These are phyloP conservation scores for Lipomyces sp. DNA, from an alignment of 805 yeast species.

Conservation along the genomic window DNA sequence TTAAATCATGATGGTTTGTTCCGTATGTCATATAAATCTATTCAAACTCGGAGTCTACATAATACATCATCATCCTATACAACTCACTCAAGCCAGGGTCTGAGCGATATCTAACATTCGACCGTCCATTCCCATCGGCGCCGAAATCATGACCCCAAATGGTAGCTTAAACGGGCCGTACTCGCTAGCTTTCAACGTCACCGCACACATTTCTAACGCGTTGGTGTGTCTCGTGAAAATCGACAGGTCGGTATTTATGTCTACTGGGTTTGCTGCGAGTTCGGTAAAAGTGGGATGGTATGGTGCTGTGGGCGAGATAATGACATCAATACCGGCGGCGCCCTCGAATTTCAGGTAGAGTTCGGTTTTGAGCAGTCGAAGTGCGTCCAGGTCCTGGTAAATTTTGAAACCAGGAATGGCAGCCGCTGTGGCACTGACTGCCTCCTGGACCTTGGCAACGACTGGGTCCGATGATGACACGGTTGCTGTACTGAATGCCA, in stretches of 20 bases:
- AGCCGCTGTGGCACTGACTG: conserved; percentile 11
- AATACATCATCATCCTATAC: too few relatives aligned
- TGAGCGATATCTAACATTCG: conserved; percentile 34
- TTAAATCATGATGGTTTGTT: not conserved
- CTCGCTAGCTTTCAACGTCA: conserved; percentile 19
- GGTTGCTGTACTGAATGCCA: conserved; percentile 15
- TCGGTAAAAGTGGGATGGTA: conserved; percentile 20
- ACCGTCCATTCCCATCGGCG: conserved; percentile 37
- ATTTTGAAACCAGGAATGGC: conserved; percentile 20
- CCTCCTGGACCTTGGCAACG: conserved; percentile 12
- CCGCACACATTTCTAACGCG: conserved; percentile 30
- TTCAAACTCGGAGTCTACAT: not conserved
- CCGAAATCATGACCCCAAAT: conserved; percentile 31
- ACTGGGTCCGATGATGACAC: conserved; percentile 7
- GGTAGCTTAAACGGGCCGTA: conserved; percentile 15
- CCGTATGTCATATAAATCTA: not conserved
- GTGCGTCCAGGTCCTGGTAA: conserved; percentile 22
- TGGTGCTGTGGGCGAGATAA: conserved; percentile 31
- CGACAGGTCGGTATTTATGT: conserved; percentile 18
- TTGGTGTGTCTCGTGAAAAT: conserved; percentile 26
- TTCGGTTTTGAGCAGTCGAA: conserved; percentile 29
- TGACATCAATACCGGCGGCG: conserved; percentile 32
- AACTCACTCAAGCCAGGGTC: conserved; percentile 8
- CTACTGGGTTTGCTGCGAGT: conserved; percentile 20
- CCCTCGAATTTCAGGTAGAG: conserved; percentile 28